Base-by-base conservation (phyloP, 208 protist genomes). In the Herpetomonas tarakana region DNA sequence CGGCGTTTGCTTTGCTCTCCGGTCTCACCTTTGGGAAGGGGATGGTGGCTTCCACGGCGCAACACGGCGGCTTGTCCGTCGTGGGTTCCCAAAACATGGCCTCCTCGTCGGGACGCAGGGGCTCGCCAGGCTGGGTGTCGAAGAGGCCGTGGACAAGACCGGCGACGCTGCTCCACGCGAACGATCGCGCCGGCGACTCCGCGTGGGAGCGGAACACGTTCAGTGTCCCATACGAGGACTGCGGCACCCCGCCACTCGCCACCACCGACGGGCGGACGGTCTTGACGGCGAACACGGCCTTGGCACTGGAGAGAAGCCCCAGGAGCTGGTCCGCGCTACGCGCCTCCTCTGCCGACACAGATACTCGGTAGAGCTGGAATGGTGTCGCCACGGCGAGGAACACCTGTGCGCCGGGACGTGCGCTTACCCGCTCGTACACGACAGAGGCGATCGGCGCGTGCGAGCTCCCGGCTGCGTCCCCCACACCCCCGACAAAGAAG, bases 71-170 rank as follows among this genome's bases (percentile, higher is more conserved):
- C 35, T 41, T 41, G 6, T 51, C 46, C 46, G 57, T 26, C 30
- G 28, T 7, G 6, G 7, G 11, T 26, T 27, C 46, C 7, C 19
- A 7, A 9, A 52, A 52, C 7, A 27, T 6, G 9, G 18, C 46
- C 46, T 7, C 22, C 46, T 52, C 46, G 11, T 52, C 22, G 46
- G 46, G 24, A 26, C 7, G 24, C 7, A 52, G 35, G 14, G 35
- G 35, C 6, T 41, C 14, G 6, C 35, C 35, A 6, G 35, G 35
- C 14, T 41, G 35, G 6, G 35, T 41, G 35, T 14, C 26, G 12
- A 89, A 77, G 16, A 88, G 66, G 29, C 81, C 86, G 54, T 92
- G 86, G 0, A 87, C 68, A 18, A 88, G 25, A 52, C 81, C 76
- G 14, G 58, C 54, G 25, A 54, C 41, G 60, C 71, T 82, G 24